Conservation (phyloP, 75 land plant species). For the Pinus taeda region DNA sequence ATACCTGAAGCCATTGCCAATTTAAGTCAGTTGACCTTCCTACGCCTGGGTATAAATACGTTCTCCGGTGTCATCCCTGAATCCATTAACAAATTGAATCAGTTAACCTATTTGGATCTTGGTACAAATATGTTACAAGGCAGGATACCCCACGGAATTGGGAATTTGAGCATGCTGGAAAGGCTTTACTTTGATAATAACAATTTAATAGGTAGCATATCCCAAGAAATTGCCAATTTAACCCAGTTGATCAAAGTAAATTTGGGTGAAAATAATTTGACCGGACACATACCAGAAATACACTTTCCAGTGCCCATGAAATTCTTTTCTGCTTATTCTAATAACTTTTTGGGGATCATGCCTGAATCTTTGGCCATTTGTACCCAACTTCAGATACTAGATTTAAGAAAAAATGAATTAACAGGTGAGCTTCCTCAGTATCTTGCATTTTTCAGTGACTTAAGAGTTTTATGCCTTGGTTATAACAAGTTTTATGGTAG, state of each 20-base stretch:
- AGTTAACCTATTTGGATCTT: constrained; percentile 38
- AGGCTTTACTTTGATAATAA: constrained; percentile 43
- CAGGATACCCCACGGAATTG: constrained; percentile 32
- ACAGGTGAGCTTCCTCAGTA: too few relatives aligned
- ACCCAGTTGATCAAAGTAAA: too few relatives aligned
- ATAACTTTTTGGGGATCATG: too few relatives aligned
- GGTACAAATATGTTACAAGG: constrained; percentile 46
- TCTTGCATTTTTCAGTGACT: neutral
- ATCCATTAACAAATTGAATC: constrained; percentile 41
- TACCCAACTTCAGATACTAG: too few relatives aligned
- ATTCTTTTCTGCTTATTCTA: neutral
- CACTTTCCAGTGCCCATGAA: too few relatives aligned
- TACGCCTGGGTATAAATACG: constrained; percentile 40
- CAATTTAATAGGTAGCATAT: constrained; percentile 46
- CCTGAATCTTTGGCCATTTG: too few relatives aligned
- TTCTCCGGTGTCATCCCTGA: constrained; percentile 37
- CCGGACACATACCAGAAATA: too few relatives aligned
- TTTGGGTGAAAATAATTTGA: too few relatives aligned
- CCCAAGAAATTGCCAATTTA: constrained; percentile 22
- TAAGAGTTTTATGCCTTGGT: neutral
- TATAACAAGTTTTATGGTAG: neutral
- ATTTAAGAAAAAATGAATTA: too few relatives aligned
- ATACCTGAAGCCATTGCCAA: too few relatives aligned
- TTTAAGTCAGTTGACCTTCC: constrained; percentile 17
- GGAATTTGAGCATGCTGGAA: constrained; percentile 31